A percentile compares a stretch with the other conserved stretches of the same genome.
Conservation (phyloP, 176 grass and related monocot genomes). For the Rhynchospora pubera region DNA sequence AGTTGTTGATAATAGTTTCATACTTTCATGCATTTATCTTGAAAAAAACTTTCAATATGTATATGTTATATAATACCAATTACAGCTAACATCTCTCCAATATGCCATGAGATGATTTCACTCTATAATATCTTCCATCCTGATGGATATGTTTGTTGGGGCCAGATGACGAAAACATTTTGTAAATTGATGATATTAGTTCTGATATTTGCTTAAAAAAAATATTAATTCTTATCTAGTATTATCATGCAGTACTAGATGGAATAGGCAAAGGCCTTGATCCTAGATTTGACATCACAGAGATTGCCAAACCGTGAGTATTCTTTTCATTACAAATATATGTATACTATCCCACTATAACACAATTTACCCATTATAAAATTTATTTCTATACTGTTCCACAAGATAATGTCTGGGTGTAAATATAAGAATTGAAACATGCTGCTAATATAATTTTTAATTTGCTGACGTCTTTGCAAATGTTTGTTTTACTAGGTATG, state of each 20-base stretch:
- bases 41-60: not conserved
- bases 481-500: constrained; percentile 55
- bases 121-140: not conserved
- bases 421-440: not conserved
- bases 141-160: not conserved
- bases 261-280: constrained; percentile 99
- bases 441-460: constrained; percentile 16
- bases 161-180: not conserved
- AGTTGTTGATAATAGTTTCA: not conserved
- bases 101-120: not conserved
- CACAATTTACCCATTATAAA: not conserved
- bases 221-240: not conserved
- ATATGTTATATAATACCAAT: too few relatives aligned
- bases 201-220: too few relatives aligned
- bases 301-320: constrained; percentile 97
- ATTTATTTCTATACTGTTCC: not conserved
- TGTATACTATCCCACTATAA: too few relatives aligned
- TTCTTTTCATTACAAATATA: not conserved
- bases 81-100: not conserved
- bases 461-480: not conserved
- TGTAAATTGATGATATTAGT: not conserved
- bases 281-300: constrained; percentile 99
- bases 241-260: constrained; percentile 74
- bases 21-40: not conserved
- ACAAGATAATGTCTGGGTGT: not conserved